Conservation (phyloP, 345 rosid species). For the Acer yangbiense region DNA sequence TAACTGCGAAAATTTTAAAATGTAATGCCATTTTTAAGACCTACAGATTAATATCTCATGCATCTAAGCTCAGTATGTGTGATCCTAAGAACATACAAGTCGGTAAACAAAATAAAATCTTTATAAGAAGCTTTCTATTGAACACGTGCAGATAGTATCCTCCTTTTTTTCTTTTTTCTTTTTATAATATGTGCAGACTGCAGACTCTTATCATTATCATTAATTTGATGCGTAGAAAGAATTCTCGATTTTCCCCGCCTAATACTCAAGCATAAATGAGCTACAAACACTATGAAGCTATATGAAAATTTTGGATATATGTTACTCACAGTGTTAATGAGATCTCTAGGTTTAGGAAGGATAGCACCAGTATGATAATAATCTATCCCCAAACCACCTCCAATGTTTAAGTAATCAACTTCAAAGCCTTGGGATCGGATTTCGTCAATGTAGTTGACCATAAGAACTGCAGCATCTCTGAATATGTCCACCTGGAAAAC, state of each 20-base stretch:
- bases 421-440: conserved; percentile 92
- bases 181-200: background rate
- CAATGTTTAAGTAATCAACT: conserved; percentile 84
- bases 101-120: background rate
- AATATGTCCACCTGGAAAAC: conserved; percentile 85
- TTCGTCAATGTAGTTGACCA: conserved; percentile 85
- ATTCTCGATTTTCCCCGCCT: background rate
- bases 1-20: background rate
- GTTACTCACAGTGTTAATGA: conserved; percentile 78
- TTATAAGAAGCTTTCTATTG: background rate
- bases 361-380: conserved; percentile 81
- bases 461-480: conserved; percentile 89
- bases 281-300: background rate
- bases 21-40: background rate
- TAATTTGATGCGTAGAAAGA: background rate
- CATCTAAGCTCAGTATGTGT: background rate
- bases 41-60: background rate
- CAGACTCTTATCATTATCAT: background rate
- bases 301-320: conserved; percentile 16
- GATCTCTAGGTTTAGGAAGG: conserved; percentile 94
- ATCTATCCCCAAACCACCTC: conserved; percentile 98
- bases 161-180: no score
- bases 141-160: background rate
- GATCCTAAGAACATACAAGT: background rate
- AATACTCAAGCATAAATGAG: background rate